Evolutionary conservation across 2,329 filamentous ascomycete genomes (phyloP).

Genomic region (Sordariomycetes sp.): DNA sequence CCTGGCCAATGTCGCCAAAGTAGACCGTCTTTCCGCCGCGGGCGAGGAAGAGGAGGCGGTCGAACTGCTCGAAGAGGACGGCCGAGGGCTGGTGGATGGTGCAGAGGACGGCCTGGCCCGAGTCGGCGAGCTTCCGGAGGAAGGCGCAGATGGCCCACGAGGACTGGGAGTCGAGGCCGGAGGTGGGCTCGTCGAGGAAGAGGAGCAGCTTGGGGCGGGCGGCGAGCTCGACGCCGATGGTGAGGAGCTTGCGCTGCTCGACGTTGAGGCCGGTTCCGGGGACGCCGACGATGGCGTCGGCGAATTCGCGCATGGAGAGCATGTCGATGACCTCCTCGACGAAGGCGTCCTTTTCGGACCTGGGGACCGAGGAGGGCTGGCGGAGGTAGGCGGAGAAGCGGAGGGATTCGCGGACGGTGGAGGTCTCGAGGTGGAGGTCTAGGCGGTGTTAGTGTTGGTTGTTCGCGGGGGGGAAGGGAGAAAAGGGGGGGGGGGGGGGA

Average conservation of each 20-base stretch:
- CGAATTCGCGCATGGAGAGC: slow-evolving; percentile 54
- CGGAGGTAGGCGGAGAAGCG: slow-evolving; percentile 43
- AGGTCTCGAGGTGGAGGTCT: slow-evolving; percentile 42
- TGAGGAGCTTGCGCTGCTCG: slow-evolving; percentile 48
- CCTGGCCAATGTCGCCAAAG: slow-evolving; percentile 51
- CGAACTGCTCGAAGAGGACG: slow-evolving; percentile 40
- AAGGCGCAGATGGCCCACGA: slow-evolving; percentile 52
- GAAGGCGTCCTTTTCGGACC: slow-evolving; percentile 43
- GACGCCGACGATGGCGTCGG: slow-evolving; percentile 50
- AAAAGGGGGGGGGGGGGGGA: background rate
- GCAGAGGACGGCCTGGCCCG: slow-evolving; percentile 38
- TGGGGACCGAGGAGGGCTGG: slow-evolving; percentile 38
- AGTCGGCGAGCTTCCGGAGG: slow-evolving; percentile 44
- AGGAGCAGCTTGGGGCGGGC: slow-evolving; percentile 44
- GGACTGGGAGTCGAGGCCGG: slow-evolving; percentile 49
- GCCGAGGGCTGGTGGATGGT: slow-evolving; percentile 43
- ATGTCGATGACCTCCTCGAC: slow-evolving; percentile 54
- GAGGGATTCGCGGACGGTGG: slow-evolving; percentile 41
- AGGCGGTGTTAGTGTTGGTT: background rate
- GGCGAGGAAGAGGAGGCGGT: slow-evolving; percentile 49
- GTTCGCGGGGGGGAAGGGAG: too few species aligned
- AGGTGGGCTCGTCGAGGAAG: slow-evolving; percentile 48
- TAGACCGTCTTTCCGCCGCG: slow-evolving; percentile 55
- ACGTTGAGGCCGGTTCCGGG: slow-evolving; percentile 48
- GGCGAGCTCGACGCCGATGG: slow-evolving; percentile 46